Evolutionary conservation across 768 basidiomycete species (phyloP), one percentile per base, ranked within the genome.

Genomic region (Rhodosporidiobolus odoratus): DNA sequence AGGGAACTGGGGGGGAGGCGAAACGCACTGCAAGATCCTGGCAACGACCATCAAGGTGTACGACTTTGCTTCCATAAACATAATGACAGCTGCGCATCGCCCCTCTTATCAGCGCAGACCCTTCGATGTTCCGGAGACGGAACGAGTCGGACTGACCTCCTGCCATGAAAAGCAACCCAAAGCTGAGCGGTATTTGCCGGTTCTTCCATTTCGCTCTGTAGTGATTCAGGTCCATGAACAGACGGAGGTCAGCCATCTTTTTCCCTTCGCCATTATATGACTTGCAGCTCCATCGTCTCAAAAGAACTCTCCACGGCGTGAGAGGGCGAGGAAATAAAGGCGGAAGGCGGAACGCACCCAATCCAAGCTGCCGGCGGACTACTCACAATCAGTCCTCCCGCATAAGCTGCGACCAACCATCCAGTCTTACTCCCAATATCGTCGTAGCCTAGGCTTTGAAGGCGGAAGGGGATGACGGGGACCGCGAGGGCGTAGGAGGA

Each of bases 321-420:
- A n/a, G n/a, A n/a, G n/a, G n/a, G n/a, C n/a, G n/a, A n/a, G n/a
- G n/a, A n/a, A n/a, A n/a, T n/a, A n/a, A n/a, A n/a, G n/a, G n/a
- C n/a, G n/a, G n/a, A 12, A 35, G 32, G 5, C 7, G 5, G 15
- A 19, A 37, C 54, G 54, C 54, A 56, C 54, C 54, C 75, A 27
- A 75, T 23, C 37, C 43, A 64, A 13, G 63, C 76, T 1, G 53
- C 65, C 1, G 60, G 45, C 2, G 76, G 76, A 2, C 45, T 54
- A 21, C 70, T 70, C 17, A 74, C 69, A 57, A 77, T 69, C 19
- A 77, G 43, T 1, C 75, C 76, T 4, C 58, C 74, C 0, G 68
- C 74, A 58, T 75, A 77, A 0, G 75, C 69, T 27, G 71, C 71
- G 23, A 77, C 73, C 16, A 77, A 65, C 74, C 73, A 77, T 0